phyloP scores from a whole-genome alignment of 1,284 basidiomycete genomes.

The Mixia osmundae region DNA sequence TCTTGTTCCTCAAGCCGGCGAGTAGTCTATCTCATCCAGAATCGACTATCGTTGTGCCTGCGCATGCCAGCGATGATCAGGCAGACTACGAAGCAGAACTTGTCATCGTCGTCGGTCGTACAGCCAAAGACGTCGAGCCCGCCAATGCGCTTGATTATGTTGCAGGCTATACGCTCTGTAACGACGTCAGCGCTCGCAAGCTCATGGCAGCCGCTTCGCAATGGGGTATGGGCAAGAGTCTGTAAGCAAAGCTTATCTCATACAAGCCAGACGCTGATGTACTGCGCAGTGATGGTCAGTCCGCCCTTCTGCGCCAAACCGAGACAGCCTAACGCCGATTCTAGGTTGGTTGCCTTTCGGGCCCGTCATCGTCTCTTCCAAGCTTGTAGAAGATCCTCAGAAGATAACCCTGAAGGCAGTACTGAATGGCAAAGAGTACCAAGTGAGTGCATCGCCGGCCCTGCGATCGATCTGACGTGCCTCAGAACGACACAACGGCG shows the following conservation, averaged over 20 bases:
- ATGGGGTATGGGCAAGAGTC: slow-evolving; percentile 14
- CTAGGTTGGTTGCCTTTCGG: slow-evolving; percentile 2
- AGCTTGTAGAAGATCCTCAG: slow-evolving; percentile 43
- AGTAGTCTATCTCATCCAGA: neutral
- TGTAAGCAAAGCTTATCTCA: slow-evolving; percentile 4
- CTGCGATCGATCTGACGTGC: slow-evolving; percentile 1
- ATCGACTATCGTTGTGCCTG: slow-evolving; percentile 41
- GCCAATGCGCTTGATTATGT: slow-evolving; percentile 2
- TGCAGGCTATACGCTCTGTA: slow-evolving; percentile 6
- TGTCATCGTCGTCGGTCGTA: slow-evolving; percentile 56
- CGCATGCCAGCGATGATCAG: slow-evolving; percentile 39
- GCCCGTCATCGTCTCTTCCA: slow-evolving; percentile 44
- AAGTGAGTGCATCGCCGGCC: slow-evolving; percentile 33
- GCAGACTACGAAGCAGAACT: slow-evolving; percentile 79
- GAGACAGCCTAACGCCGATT: neutral
- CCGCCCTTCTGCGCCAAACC: neutral
- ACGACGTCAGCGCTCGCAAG: slow-evolving; percentile 8
- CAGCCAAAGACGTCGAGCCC: slow-evolving; percentile 41
- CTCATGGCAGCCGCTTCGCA: slow-evolving; percentile 3
- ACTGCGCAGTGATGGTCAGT: neutral
- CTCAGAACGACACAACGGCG: slow-evolving; percentile 5
- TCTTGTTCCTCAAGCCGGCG: slow-evolving; percentile 35
- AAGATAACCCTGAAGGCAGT: slow-evolving; percentile 37
- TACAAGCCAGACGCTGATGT: neutral
- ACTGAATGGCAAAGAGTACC: slow-evolving; percentile 42